Conservation (phyloP, 176 grass and related monocot genomes). For the Oryza australiensis region DNA sequence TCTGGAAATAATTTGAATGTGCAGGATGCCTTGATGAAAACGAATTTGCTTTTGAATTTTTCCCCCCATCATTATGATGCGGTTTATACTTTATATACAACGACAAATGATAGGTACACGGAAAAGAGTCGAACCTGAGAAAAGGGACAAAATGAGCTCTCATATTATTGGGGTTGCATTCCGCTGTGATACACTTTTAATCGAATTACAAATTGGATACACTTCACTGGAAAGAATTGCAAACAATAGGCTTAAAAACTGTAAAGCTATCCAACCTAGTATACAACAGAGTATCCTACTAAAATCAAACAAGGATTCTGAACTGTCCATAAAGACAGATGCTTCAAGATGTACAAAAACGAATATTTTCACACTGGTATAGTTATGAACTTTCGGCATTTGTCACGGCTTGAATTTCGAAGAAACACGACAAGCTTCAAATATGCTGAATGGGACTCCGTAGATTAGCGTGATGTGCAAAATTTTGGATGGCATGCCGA, state of each 20-base stretch:
- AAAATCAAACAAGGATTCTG: background rate
- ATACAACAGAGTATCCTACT: constrained; percentile 51
- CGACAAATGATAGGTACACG: background rate
- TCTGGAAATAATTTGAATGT: background rate
- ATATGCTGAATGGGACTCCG: constrained; percentile 8
- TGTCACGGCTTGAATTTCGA: constrained; percentile 6
- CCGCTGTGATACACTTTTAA: constrained; percentile 14
- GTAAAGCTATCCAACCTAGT: constrained; percentile 40
- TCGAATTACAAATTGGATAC: constrained; percentile 17
- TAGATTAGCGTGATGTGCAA: background rate
- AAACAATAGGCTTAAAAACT: constrained; percentile 36
- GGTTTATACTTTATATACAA: background rate
- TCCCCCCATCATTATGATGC: background rate
- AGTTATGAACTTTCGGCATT: constrained; percentile 18
- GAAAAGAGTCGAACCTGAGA: background rate
- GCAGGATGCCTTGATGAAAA: background rate
- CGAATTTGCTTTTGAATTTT: background rate
- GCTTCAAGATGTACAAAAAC: constrained; percentile 33
- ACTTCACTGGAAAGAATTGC: constrained; percentile 23
- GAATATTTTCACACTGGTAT: constrained; percentile 40
- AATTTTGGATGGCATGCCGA: constrained; percentile 11
- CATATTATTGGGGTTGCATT: constrained; percentile 37
- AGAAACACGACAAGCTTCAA: constrained; percentile 24
- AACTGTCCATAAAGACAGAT: background rate
- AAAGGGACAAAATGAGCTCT: background rate